Evolutionary conservation across 331 rosid species (phyloP).

Genomic region (Pyrus hybrid): DNA sequence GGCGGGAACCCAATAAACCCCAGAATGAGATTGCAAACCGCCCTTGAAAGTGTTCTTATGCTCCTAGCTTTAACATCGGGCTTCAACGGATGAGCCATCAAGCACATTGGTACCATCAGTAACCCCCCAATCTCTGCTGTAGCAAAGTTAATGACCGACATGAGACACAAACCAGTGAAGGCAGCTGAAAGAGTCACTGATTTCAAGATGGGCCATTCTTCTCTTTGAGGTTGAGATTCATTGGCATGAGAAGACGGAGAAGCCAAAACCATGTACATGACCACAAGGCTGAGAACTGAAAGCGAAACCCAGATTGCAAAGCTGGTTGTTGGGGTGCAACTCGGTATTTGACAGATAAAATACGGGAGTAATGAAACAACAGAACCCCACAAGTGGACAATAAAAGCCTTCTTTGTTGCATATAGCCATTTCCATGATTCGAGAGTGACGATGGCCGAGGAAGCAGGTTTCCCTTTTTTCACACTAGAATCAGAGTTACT

Average conservation of each 20-base stretch:
- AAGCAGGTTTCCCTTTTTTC: constrained; percentile 21
- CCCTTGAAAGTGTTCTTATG: constrained; percentile 39
- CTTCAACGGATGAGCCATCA: constrained; percentile 75
- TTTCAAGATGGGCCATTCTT: constrained; percentile 73
- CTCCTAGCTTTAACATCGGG: constrained; percentile 42
- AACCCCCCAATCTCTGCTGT: constrained; percentile 88
- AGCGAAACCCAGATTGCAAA: constrained; percentile 52
- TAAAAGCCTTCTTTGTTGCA: constrained; percentile 65
- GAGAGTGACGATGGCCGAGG: constrained; percentile 22
- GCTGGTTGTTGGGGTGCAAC: constrained; percentile 39
- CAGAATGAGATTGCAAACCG: constrained; percentile 50
- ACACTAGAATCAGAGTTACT: constrained; percentile 16
- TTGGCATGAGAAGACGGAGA: constrained; percentile 35
- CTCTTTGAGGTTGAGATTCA: constrained; percentile 29
- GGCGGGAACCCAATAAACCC: constrained; percentile 73
- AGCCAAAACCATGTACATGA: constrained; percentile 44
- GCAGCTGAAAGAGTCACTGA: constrained; percentile 70
- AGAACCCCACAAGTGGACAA: constrained; percentile 71
- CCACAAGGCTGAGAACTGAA: constrained; percentile 42
- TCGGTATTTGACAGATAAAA: constrained; percentile 56
- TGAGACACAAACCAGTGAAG: constrained; percentile 76
- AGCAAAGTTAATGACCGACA: constrained; percentile 89
- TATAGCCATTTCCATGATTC: constrained; percentile 80
- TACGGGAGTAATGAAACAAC: constrained; percentile 66
- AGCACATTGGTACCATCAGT: constrained; percentile 66